phyloP scores from a whole-genome alignment of 345 rosid genomes.

The Populus euphratica region DNA sequence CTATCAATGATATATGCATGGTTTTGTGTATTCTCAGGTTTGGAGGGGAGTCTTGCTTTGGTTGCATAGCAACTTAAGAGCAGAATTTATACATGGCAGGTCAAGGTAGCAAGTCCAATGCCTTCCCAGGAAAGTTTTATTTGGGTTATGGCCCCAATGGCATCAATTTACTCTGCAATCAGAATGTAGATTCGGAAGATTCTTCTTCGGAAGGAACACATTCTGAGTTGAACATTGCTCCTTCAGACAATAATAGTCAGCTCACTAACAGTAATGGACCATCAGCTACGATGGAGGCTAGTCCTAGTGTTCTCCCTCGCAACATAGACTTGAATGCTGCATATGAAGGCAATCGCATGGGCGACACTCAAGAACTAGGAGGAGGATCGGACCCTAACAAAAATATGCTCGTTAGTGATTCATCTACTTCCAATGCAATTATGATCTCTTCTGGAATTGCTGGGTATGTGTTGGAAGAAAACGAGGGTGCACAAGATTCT shows the following conservation, averaged over 20 bases:
- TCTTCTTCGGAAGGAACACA: neutral
- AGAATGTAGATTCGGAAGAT: neutral
- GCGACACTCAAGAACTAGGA: neutral
- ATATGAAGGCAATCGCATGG: neutral
- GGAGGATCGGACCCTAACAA: neutral
- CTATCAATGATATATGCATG: neutral
- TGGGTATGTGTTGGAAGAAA: neutral
- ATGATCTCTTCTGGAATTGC: slow-evolving; percentile 11
- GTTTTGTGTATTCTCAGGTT: neutral
- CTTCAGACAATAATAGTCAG: neutral
- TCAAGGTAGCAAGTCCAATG: slow-evolving; percentile 8
- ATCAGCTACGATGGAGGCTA: neutral
- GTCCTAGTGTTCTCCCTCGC: neutral
- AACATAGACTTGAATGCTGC: slow-evolving; percentile 12
- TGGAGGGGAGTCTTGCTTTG: neutral
- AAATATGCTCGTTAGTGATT: neutral
- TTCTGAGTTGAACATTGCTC: neutral
- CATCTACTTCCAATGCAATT: neutral
- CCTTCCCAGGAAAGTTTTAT: neutral
- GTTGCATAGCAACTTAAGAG: neutral
- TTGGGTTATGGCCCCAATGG: neutral
- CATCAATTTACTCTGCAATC: neutral
- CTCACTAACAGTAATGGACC: neutral
- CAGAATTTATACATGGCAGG: slow-evolving; percentile 5
- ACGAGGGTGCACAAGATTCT: neutral